phyloP scores from a whole-genome alignment of 2,329 filamentous ascomycete species.

The Fusarium secorum region DNA sequence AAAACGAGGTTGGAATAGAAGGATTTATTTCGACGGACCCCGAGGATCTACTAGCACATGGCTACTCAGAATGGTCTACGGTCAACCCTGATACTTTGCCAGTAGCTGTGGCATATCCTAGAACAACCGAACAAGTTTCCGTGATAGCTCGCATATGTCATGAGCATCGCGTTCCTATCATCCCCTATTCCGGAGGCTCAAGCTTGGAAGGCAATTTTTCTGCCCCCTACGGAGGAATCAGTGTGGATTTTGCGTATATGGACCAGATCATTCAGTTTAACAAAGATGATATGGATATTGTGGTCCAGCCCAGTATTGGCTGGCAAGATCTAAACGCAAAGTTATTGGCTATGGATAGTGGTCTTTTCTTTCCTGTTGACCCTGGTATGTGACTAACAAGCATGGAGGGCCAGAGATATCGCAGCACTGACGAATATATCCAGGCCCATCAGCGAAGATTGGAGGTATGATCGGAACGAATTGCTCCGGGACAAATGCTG shows the following conservation, averaged over 20 bases:
- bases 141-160: slow-evolving; percentile 73
- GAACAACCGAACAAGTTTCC: slow-evolving; percentile 67
- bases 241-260: slow-evolving; percentile 90
- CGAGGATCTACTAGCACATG: slow-evolving; percentile 67
- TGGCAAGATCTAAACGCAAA: slow-evolving; percentile 88
- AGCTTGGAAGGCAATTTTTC: slow-evolving; percentile 92
- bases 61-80: slow-evolving; percentile 74
- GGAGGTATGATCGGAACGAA: slow-evolving; percentile 86
- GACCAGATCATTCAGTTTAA: slow-evolving; percentile 81
- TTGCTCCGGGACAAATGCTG: slow-evolving; percentile 79
- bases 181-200: slow-evolving; percentile 85
- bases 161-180: slow-evolving; percentile 82
- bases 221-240: slow-evolving; percentile 84
- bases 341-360: slow-evolving; percentile 71
- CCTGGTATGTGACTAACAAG: slow-evolving; percentile 61
- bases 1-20: slow-evolving; percentile 55
- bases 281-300: slow-evolving; percentile 88
- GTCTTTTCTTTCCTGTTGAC: slow-evolving; percentile 91
- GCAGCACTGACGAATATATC: not conserved
- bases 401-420: not conserved
- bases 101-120: slow-evolving; percentile 70
- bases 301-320: slow-evolving; percentile 89
- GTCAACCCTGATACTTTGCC: slow-evolving; percentile 67
- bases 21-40: slow-evolving; percentile 70
- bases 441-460: slow-evolving; percentile 73